A percentile compares a stretch with the other conserved stretches of the same genome.
Evolutionary conservation across 1,284 basidiomycete genomes (phyloP).

Genomic region (Microstroma glucosiphilum): DNA sequence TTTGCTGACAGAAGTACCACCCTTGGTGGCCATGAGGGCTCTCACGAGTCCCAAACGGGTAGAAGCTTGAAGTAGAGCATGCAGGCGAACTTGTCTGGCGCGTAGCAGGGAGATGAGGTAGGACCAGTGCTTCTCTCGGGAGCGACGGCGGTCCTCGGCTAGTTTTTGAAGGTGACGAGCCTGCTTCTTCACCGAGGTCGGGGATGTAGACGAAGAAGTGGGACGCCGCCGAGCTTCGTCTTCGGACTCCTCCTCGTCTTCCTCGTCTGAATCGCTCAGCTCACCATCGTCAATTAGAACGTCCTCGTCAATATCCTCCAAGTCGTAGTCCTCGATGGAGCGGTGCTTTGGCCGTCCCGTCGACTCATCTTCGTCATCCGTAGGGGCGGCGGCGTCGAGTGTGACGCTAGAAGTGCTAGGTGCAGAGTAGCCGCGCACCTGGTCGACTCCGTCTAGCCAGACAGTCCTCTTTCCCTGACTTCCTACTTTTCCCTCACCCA

Average conservation of each 20-base stretch:
- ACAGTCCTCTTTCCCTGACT: slow-evolving; percentile 42
- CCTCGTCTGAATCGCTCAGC: slow-evolving; percentile 6
- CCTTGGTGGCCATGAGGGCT: slow-evolving; percentile 37
- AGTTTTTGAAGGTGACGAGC: neutral
- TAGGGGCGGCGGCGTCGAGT: neutral
- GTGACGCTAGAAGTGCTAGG: neutral
- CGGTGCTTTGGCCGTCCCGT: neutral
- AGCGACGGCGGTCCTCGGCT: neutral
- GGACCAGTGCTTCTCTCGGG: slow-evolving; percentile 27
- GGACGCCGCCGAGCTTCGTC: no score
- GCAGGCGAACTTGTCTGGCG: slow-evolving; percentile 32
- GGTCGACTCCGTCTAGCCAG: slow-evolving; percentile 40
- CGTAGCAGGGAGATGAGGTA: slow-evolving; percentile 33
- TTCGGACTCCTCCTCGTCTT: slow-evolving; percentile 3
- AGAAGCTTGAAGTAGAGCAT: slow-evolving; percentile 29
- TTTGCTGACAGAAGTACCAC: slow-evolving; percentile 19
- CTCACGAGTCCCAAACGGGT: slow-evolving; percentile 38
- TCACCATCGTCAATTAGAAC: neutral
- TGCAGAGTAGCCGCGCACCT: slow-evolving; percentile 1
- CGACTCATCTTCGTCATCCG: neutral
- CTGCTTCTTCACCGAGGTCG: no score
- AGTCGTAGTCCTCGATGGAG: slow-evolving; percentile 4
- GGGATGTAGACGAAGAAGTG: no score
- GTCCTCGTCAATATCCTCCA: slow-evolving; percentile 14
- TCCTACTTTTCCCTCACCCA: slow-evolving; percentile 8